Evolutionary conservation across 352 stramenopile species (phyloP).

Genomic region (Aphanomyces cochlioides): DNA sequence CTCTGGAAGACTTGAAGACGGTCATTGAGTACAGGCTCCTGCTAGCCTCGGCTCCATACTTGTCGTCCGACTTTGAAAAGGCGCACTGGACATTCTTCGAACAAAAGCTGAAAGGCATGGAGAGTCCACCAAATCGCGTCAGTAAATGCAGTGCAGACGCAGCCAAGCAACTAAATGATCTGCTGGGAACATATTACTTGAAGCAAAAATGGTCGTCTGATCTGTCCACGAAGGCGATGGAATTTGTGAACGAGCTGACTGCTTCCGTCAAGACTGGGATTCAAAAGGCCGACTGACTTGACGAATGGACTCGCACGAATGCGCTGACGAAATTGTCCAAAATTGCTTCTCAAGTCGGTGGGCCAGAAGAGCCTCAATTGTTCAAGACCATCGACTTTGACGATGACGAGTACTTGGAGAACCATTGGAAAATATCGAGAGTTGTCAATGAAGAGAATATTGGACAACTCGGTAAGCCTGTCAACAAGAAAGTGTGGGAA

Average conservation of each 20-base stretch:
- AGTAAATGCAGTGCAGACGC: conserved; percentile 79
- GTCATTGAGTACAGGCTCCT: conserved; percentile 52
- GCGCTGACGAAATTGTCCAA: conserved; percentile 85
- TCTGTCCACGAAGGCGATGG: conserved; percentile 42
- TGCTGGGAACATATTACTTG: conserved; percentile 58
- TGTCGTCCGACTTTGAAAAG: conserved; percentile 79
- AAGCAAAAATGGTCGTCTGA: background rate
- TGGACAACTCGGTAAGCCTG: too few species aligned
- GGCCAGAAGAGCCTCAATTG: conserved; percentile 38
- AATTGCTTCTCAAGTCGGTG: conserved; percentile 73
- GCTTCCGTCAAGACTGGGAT: conserved; percentile 72
- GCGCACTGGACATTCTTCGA: conserved; percentile 87
- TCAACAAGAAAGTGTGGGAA: conserved; percentile 38
- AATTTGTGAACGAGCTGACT: conserved; percentile 85
- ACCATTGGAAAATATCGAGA: conserved; percentile 32
- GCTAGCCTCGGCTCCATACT: conserved; percentile 21
- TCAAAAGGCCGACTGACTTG: conserved; percentile 87
- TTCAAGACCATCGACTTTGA: conserved; percentile 49
- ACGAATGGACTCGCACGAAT: conserved; percentile 69
- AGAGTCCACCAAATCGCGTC: conserved; percentile 66
- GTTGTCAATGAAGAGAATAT: background rate
- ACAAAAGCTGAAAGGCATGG: conserved; percentile 60
- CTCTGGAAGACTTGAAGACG: conserved; percentile 46
- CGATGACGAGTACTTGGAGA: conserved; percentile 51
- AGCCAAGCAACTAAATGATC: conserved; percentile 63